A percentile compares a stretch with the other conserved stretches of the same genome.
phyloP scores from a whole-genome alignment of 306 rosid genomes.

The Senna tora region DNA sequence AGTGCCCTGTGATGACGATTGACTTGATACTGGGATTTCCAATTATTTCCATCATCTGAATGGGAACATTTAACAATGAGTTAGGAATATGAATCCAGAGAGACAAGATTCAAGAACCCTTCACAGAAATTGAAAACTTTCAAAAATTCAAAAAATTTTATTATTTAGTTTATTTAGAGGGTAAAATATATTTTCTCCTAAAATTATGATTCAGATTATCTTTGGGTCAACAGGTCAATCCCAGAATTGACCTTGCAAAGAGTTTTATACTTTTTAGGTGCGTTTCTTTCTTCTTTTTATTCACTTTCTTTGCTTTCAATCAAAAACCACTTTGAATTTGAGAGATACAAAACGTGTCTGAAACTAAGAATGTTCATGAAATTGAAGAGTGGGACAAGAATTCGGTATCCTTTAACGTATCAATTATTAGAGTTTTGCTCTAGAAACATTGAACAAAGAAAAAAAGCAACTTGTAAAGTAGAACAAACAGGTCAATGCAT shows the following conservation, averaged over 20 bases:
- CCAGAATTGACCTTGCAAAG: not conserved
- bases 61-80: constrained; percentile 7
- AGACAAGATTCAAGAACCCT: not conserved
- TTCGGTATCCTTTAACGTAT: not conserved
- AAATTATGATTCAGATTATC: not conserved
- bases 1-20: constrained; percentile 77
- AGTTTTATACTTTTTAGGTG: not conserved
- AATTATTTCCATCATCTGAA: constrained; percentile 52
- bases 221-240: constrained; percentile 1
- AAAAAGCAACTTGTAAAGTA: not conserved
- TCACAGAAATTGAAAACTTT: not conserved
- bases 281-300: not conserved
- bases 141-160: not conserved
- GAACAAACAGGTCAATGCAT: constrained; percentile 5
- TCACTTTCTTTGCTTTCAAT: not conserved
- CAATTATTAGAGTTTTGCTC: constrained; percentile 17
- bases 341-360: not conserved
- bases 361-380: not conserved
- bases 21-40: constrained; percentile 52
- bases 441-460: constrained; percentile 36
- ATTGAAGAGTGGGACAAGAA: constrained; percentile 12
- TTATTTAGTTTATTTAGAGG: not conserved
- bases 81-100: not conserved
- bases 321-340: not conserved
- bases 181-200: too few relatives aligned